phyloP scores from a whole-genome alignment of 2,329 filamentous ascomycete genomes.

The Xylariaceae sp. region DNA sequence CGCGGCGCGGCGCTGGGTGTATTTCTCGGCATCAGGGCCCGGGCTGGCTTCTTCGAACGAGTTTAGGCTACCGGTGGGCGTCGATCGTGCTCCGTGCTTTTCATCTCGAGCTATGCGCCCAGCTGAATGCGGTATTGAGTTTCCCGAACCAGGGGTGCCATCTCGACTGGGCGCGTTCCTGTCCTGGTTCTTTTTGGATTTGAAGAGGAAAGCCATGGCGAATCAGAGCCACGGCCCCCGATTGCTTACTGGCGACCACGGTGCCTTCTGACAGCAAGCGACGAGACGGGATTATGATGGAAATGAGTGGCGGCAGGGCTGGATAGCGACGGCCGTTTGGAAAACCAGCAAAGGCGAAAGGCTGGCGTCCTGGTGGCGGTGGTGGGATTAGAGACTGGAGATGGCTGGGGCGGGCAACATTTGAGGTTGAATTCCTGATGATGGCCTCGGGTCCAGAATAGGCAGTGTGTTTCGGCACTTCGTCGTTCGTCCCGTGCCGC shows the following conservation, averaged over 20 bases:
- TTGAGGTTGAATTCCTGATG: slow-evolving; percentile 15
- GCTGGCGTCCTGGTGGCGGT: slow-evolving; percentile 8
- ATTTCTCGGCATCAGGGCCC: slow-evolving; percentile 56
- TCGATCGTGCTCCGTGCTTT: slow-evolving; percentile 53
- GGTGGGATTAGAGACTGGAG: slow-evolving; percentile 7
- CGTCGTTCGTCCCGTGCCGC: not conserved
- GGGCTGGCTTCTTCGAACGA: slow-evolving; percentile 55
- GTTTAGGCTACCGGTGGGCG: slow-evolving; percentile 70
- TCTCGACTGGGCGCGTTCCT: slow-evolving; percentile 50
- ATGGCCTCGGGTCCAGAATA: slow-evolving; percentile 1
- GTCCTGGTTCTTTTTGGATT: slow-evolving; percentile 70
- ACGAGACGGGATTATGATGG: too few species aligned
- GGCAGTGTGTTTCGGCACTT: slow-evolving; percentile 5
- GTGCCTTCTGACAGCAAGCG: too few species aligned
- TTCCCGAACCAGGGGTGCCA: slow-evolving; percentile 39
- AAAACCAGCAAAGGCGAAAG: too few species aligned
- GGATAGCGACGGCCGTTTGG: too few species aligned
- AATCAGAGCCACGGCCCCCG: slow-evolving; percentile 27
- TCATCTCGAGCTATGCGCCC: slow-evolving; percentile 46
- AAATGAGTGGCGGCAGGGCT: too few species aligned
- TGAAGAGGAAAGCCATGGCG: slow-evolving; percentile 75
- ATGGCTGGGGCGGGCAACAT: slow-evolving; percentile 19
- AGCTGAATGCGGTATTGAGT: slow-evolving; percentile 41
- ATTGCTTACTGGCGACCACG: too few species aligned
- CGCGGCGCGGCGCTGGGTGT: slow-evolving; percentile 46